phyloP scores from a whole-genome alignment of 768 basidiomycete genomes.

The Arthromyces matolae region DNA sequence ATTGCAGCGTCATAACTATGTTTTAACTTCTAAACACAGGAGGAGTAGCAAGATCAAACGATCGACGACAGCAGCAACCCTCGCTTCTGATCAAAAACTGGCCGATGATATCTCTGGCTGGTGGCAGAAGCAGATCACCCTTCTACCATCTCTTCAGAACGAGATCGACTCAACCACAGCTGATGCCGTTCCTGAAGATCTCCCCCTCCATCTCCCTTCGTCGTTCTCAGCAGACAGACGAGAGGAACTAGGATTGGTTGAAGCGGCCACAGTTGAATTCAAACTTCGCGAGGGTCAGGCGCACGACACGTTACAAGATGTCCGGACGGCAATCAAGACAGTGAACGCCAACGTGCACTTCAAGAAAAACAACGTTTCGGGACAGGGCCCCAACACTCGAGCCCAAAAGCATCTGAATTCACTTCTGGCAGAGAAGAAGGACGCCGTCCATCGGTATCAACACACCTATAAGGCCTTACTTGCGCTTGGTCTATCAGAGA shows the following conservation, averaged over 20 bases:
- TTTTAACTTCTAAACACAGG: not conserved
- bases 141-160: not conserved
- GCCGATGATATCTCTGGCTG: not conserved
- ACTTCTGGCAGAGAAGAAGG: conserved; percentile 13
- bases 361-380: conserved; percentile 19
- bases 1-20: too few relatives aligned
- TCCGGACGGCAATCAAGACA: conserved; percentile 20
- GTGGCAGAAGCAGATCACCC: not conserved
- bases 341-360: conserved; percentile 18
- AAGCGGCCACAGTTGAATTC: conserved; percentile 14
- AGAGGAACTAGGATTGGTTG: conserved; percentile 3
- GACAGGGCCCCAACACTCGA: conserved; percentile 21
- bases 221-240: conserved; percentile 7
- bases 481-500: conserved; percentile 9
- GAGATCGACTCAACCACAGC: not conserved
- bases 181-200: not conserved
- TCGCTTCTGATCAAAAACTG: too few relatives aligned
- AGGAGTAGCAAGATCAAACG: not conserved
- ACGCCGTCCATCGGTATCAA: conserved; percentile 16
- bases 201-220: conserved; percentile 18
- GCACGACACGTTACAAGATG: conserved; percentile 21
- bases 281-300: conserved; percentile 25
- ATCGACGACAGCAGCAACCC: too few relatives aligned
- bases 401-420: conserved; percentile 17
- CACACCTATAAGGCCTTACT: conserved; percentile 14